Conservation (phyloP, 2,329 filamentous ascomycete species). For the Apiospora phragmitis region DNA sequence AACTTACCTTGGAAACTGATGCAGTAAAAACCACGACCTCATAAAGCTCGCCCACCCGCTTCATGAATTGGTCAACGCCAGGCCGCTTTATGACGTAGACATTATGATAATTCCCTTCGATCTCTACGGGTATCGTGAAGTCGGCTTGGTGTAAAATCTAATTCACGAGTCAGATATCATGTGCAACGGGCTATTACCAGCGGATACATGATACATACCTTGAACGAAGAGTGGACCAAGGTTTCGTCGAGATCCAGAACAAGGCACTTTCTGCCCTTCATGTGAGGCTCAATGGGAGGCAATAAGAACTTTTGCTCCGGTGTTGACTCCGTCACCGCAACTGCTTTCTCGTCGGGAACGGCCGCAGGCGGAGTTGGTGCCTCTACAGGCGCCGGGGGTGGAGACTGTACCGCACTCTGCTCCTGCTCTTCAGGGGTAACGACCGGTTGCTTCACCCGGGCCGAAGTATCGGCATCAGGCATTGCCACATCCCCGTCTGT, state of each 20-base stretch:
- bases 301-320: conserved; percentile 70
- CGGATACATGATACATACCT: conserved; percentile 61
- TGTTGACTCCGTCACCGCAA: conserved; percentile 42
- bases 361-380: conserved; percentile 36
- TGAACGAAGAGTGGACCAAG: conserved; percentile 97
- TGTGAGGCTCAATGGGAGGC: conserved; percentile 76
- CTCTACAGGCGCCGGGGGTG: conserved; percentile 48
- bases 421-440: conserved; percentile 42
- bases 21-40: conserved; percentile 99
- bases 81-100: conserved; percentile 99
- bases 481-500: conserved; percentile 67
- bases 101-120: conserved; percentile 98
- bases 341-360: conserved; percentile 39
- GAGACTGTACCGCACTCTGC: conserved; percentile 44
- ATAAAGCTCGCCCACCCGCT: conserved; percentile 94
- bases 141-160: conserved; percentile 97
- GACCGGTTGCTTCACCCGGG: conserved; percentile 36
- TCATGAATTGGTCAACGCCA: conserved; percentile 99
- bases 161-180: background rate
- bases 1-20: conserved; percentile 88
- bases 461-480: conserved; percentile 59
- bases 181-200: background rate
- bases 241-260: conserved; percentile 97
- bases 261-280: conserved; percentile 87
- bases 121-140: conserved; percentile 98